Conservation (phyloP, 257 asterid genomes). For the Agastache rugosa region DNA sequence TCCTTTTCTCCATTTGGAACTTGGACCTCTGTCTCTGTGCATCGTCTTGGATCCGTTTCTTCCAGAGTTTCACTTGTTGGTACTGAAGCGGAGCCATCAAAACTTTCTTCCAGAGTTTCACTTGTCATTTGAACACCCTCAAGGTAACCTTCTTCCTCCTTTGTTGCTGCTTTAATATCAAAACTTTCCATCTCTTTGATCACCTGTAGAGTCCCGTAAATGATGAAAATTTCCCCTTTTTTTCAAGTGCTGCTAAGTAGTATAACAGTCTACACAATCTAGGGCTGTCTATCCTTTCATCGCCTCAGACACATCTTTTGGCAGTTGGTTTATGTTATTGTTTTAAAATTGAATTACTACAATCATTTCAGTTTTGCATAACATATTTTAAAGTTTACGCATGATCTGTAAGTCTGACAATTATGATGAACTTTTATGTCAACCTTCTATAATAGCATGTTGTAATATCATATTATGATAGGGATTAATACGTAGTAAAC, state of each 20-base stretch:
- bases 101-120: too few relatives aligned
- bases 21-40: constrained; percentile 28
- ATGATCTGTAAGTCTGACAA: neutral
- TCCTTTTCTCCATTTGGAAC: constrained; percentile 36
- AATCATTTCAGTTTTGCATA: neutral
- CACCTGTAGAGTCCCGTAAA: constrained; percentile 37
- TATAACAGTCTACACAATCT: too few relatives aligned
- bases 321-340: too few relatives aligned
- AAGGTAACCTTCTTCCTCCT: constrained; percentile 35
- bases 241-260: neutral
- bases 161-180: constrained; percentile 17
- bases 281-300: too few relatives aligned
- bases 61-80: constrained; percentile 33
- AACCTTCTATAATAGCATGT: neutral
- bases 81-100: constrained; percentile 31
- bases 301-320: too few relatives aligned
- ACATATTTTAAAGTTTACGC: neutral
- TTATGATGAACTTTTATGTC: neutral
- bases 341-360: neutral
- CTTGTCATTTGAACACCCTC: constrained; percentile 32
- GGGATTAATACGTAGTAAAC: too few relatives aligned
- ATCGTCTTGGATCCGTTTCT: constrained; percentile 24
- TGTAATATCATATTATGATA: neutral
- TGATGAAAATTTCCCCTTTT: neutral
- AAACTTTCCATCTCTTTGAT: constrained; percentile 29